Percentiles rank a stretch among this genome's conserved stretches.
These are phyloP conservation scores for Candida glaebosa DNA, from an alignment of 805 yeast species.

Conservation along the genomic window DNA sequence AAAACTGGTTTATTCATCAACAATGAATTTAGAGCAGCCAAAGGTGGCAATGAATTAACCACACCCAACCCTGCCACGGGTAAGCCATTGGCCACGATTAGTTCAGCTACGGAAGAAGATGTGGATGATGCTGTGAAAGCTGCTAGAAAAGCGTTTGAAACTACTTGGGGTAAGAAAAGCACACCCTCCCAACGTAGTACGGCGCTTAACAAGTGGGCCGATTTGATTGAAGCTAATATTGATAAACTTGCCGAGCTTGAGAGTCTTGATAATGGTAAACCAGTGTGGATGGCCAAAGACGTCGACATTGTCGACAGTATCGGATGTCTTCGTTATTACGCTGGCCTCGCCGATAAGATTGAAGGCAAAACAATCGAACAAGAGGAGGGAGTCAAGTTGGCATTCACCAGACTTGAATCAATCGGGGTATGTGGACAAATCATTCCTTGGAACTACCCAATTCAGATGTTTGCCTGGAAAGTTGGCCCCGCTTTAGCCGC, in stretches of 20 bases:
- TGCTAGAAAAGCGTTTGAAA: constrained; percentile 48
- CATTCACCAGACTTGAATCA: constrained; percentile 27
- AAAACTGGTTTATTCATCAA: constrained; percentile 46
- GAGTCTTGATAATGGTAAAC: constrained; percentile 58
- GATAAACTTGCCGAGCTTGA: constrained; percentile 55
- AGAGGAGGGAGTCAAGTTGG: constrained; percentile 32
- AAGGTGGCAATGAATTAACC: constrained; percentile 34
- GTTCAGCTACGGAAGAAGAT: constrained; percentile 49
- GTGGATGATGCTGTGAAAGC: constrained; percentile 51
- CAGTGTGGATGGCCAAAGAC: constrained; percentile 43
- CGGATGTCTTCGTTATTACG: constrained; percentile 58
- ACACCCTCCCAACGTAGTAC: constrained; percentile 47
- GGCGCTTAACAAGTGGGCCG: constrained; percentile 46
- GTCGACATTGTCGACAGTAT: constrained; percentile 59
- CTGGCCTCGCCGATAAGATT: constrained; percentile 74
- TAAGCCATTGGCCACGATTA: constrained; percentile 47
- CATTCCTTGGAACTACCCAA: constrained; percentile 49
- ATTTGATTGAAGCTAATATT: constrained; percentile 44
- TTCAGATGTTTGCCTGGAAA: constrained; percentile 48
- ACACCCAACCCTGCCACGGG: constrained; percentile 55
- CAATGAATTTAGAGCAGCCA: constrained; percentile 46
- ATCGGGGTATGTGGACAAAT: constrained; percentile 48
- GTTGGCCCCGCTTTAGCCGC: constrained; percentile 41
- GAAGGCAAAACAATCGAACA: constrained; percentile 63
- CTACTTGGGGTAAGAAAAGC: constrained; percentile 41